A percentile compares a stretch with the other conserved stretches of the same genome.
Evolutionary conservation across 768 basidiomycete genomes (phyloP).

Genomic region (Paxillus involutus): DNA sequence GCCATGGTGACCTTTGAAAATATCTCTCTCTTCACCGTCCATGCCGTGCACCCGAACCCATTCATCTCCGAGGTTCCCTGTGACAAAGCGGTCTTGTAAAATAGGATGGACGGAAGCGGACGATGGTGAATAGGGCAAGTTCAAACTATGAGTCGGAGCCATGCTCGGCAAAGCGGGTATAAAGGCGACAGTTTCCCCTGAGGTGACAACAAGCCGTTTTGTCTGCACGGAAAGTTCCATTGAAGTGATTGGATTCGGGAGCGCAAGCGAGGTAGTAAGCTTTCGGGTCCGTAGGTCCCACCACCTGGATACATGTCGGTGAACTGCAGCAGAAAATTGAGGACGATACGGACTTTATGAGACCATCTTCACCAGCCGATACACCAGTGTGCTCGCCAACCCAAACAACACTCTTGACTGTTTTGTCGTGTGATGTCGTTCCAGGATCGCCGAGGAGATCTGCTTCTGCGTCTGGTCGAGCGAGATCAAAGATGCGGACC

Average conservation of each 20-base stretch:
- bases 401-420: conserved; percentile 92
- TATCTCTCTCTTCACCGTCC: conserved; percentile 85
- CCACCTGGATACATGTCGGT: conserved; percentile 60
- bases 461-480: conserved; percentile 83
- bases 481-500: conserved; percentile 91
- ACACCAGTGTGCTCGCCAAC: conserved; percentile 85
- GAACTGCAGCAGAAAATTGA: neutral
- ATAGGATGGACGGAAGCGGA: conserved; percentile 95
- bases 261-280: conserved; percentile 66
- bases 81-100: conserved; percentile 86
- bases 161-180: conserved; percentile 71
- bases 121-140: conserved; percentile 83
- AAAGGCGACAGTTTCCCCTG: conserved; percentile 91
- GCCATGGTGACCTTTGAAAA: conserved; percentile 96
- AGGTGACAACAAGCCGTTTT: conserved; percentile 83
- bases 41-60: conserved; percentile 96
- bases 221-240: conserved; percentile 90
- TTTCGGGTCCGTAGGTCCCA: conserved; percentile 89
- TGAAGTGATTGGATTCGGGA: conserved; percentile 82
- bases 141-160: conserved; percentile 70
- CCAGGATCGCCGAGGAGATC: conserved; percentile 70
- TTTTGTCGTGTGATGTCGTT: conserved; percentile 76
- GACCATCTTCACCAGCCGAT: conserved; percentile 89
- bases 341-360: conserved; percentile 65
- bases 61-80: conserved; percentile 86